phyloP scores from a whole-genome alignment of 371 early-diverging fungal genomes.

The Lichtheimia ornata region DNA sequence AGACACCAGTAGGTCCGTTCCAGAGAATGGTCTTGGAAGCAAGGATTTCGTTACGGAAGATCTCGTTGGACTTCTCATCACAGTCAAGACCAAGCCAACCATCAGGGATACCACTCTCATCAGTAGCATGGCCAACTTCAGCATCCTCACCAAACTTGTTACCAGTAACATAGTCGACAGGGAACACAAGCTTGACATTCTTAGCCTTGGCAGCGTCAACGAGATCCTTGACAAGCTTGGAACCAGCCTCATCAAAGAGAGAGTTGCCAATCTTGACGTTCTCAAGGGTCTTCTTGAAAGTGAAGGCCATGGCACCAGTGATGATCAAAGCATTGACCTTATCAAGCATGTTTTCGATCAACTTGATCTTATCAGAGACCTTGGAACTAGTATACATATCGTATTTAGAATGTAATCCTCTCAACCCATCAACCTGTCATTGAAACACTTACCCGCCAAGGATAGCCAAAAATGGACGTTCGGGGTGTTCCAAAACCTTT shows the following conservation, averaged over 20 bases:
- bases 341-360: conserved; percentile 96
- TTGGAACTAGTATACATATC: conserved; percentile 72
- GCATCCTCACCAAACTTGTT: conserved; percentile 85
- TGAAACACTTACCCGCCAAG: conserved; percentile 81
- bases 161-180: conserved; percentile 90
- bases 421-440: too few relatives aligned
- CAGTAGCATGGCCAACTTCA: conserved; percentile 82
- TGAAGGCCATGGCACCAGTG: conserved; percentile 98
- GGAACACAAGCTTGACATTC: conserved; percentile 87
- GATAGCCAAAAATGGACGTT: conserved; percentile 96
- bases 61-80: conserved; percentile 82
- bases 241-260: conserved; percentile 89
- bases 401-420: neutral
- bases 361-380: conserved; percentile 98
- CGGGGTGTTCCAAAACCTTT: conserved; percentile 92
- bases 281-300: conserved; percentile 92
- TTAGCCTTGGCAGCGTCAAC: conserved; percentile 87
- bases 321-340: conserved; percentile 91
- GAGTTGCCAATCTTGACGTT: conserved; percentile 92
- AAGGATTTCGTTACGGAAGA: conserved; percentile 73
- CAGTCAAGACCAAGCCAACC: conserved; percentile 95
- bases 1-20: conserved; percentile 99
- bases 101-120: conserved; percentile 86
- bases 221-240: conserved; percentile 81
- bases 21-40: conserved; percentile 94